phyloP scores from a whole-genome alignment of 2,329 filamentous ascomycete genomes.

The Trichophyton benhamiae region DNA sequence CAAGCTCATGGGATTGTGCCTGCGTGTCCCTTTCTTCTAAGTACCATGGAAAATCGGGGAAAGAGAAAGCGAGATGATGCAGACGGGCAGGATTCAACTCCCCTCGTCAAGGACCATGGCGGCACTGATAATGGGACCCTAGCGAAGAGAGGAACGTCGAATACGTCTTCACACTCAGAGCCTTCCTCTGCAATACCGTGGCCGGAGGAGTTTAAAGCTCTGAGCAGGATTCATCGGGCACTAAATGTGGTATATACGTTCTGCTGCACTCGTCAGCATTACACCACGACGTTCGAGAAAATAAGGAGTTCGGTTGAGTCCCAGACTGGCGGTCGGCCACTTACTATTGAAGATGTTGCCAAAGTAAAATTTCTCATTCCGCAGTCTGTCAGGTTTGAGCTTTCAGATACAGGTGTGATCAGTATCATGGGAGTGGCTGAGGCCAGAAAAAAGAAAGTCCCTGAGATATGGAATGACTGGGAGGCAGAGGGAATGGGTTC shows the following conservation, averaged over 20 bases:
- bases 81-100: background rate
- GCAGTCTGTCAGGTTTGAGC: constrained; percentile 66
- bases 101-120: constrained; percentile 7
- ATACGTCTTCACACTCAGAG: constrained; percentile 11
- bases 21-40: background rate
- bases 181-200: constrained; percentile 42
- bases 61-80: constrained; percentile 12
- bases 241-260: constrained; percentile 92
- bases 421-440: constrained; percentile 57
- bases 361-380: constrained; percentile 68
- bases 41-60: background rate
- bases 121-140: background rate
- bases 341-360: constrained; percentile 68
- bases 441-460: constrained; percentile 2
- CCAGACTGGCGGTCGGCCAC: constrained; percentile 54
- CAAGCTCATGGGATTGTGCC: background rate
- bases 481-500: constrained; percentile 39
- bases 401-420: constrained; percentile 72
- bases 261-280: constrained; percentile 80
- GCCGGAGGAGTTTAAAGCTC: constrained; percentile 59
- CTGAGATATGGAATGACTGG: constrained; percentile 43
- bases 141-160: constrained; percentile 4
- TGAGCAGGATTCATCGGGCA: constrained; percentile 68
- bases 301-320: constrained; percentile 74
- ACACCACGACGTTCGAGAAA: constrained; percentile 82